These are phyloP conservation scores for Paspalum notatum DNA, from an alignment of 176 grass and related monocot species.

Conservation along the genomic window DNA sequence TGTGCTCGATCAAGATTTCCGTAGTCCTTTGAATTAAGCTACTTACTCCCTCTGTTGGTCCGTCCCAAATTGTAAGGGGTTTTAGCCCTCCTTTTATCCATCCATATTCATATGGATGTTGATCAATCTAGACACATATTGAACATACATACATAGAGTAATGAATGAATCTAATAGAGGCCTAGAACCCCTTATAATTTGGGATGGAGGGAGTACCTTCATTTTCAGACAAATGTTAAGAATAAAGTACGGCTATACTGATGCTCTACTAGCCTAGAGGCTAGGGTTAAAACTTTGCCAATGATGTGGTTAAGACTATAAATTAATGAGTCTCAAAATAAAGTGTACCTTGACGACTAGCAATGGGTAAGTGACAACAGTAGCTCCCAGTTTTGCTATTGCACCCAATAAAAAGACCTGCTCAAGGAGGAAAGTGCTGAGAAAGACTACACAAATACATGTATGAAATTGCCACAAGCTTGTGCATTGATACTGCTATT, in stretches of 20 bases:
- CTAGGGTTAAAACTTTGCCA: slow-evolving; percentile 1
- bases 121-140: too few species aligned
- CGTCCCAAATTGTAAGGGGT: too few species aligned
- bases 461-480: slow-evolving; percentile 16
- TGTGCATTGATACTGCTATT: slow-evolving; percentile 3
- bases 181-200: too few species aligned
- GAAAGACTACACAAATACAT: slow-evolving; percentile 12
- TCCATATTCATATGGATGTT: too few species aligned
- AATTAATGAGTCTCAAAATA: not conserved
- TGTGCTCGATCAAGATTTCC: slow-evolving; percentile 11
- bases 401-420: slow-evolving; percentile 96
- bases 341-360: slow-evolving; percentile 90
- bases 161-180: too few species aligned
- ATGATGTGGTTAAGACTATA: not conserved
- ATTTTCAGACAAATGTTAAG: not conserved
- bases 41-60: too few species aligned
- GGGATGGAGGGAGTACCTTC: too few species aligned
- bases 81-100: too few species aligned
- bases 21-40: not conserved
- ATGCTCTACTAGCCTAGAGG: not conserved
- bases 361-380: slow-evolving; percentile 84
- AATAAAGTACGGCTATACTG: slow-evolving; percentile 6
- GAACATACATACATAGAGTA: too few species aligned
- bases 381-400: slow-evolving; percentile 94
- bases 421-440: slow-evolving; percentile 24